A percentile compares a stretch with the other conserved stretches of the same genome.
These are phyloP conservation scores for Paramecium primaurelia DNA, from an alignment of 73 alveolate genomes.

Conservation along the genomic window DNA sequence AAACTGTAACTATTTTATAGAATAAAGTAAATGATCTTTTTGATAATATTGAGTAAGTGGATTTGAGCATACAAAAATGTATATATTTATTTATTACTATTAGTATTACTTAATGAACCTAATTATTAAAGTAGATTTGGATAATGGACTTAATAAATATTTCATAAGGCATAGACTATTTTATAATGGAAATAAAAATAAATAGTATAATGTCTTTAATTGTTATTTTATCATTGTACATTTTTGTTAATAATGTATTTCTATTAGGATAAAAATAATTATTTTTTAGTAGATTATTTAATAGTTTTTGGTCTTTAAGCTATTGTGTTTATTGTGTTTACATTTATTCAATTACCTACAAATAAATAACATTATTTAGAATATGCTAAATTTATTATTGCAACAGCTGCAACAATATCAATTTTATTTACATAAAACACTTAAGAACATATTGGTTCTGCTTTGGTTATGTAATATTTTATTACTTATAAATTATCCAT, in stretches of 20 bases:
- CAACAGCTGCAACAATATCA: neutral
- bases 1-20: neutral
- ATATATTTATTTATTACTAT: neutral
- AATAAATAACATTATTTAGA: neutral
- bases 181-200: conserved; percentile 9
- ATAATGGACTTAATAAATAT: neutral
- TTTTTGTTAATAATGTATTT: neutral
- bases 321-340: neutral
- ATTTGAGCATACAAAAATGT: neutral
- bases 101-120: neutral
- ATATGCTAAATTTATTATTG: neutral
- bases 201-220: neutral
- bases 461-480: neutral
- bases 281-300: neutral
- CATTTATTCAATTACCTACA: neutral
- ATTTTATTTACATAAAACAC: neutral
- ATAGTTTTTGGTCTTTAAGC: neutral
- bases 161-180: neutral
- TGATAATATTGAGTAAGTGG: conserved; percentile 13
- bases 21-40: neutral
- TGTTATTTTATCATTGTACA: neutral
- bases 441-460: neutral
- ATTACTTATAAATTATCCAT: neutral
- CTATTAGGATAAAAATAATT: neutral
- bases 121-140: neutral